A percentile compares a stretch with the other conserved stretches of the same genome.
Evolutionary conservation across 2,329 filamentous ascomycete genomes (phyloP).

Genomic region (Zymoseptoria brevis): DNA sequence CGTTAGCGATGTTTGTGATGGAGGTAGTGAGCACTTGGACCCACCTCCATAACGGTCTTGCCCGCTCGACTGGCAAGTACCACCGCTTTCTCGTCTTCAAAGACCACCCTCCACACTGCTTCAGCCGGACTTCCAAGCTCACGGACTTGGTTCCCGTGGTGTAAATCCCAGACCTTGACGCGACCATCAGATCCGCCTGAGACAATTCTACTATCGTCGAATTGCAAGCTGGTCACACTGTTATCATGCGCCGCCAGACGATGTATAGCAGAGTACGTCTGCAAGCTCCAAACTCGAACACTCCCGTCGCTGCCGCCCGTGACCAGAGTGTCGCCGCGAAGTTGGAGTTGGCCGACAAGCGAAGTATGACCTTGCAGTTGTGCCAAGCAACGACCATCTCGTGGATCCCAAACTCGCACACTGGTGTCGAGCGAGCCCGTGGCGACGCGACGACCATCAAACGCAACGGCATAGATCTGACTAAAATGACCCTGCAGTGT

Average conservation of each 20-base stretch:
- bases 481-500: slow-evolving; percentile 93
- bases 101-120: slow-evolving; percentile 94
- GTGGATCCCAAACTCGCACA: slow-evolving; percentile 81
- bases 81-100: slow-evolving; percentile 96
- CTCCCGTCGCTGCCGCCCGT: slow-evolving; percentile 95
- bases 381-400: slow-evolving; percentile 61
- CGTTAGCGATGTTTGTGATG: not conserved
- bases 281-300: slow-evolving; percentile 90
- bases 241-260: slow-evolving; percentile 94
- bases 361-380: slow-evolving; percentile 96
- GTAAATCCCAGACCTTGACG: slow-evolving; percentile 96
- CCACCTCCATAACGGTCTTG: slow-evolving; percentile 93
- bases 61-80: slow-evolving; percentile 80
- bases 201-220: slow-evolving; percentile 90
- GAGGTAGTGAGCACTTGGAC: not conserved
- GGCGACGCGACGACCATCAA: slow-evolving; percentile 86
- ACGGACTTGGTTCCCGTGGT: slow-evolving; percentile 80
- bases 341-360: slow-evolving; percentile 90
- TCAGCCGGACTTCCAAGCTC: slow-evolving; percentile 88
- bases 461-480: slow-evolving; percentile 97
- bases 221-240: slow-evolving; percentile 93
- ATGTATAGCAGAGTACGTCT: slow-evolving; percentile 86
- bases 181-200: slow-evolving; percentile 95
- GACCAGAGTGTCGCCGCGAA: slow-evolving; percentile 88
- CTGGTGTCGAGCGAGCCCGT: slow-evolving; percentile 96